Conservation (phyloP, 2,329 filamentous ascomycete species). For the Purpureocillium lavendulum region DNA sequence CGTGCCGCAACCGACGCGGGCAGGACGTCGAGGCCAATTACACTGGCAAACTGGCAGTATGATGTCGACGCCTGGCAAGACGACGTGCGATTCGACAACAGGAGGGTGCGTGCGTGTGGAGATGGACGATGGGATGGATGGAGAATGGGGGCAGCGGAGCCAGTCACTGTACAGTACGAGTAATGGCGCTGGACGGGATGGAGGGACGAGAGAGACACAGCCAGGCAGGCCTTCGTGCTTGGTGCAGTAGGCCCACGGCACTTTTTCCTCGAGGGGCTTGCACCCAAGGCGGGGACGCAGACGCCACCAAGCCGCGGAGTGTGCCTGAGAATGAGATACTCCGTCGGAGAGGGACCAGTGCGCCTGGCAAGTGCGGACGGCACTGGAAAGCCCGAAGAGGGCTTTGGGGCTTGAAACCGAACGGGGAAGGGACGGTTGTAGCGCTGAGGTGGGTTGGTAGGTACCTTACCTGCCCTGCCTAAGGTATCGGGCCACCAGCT, state of each 20-base stretch:
- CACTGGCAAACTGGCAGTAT: no score
- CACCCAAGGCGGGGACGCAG: neutral
- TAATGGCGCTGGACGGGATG: neutral
- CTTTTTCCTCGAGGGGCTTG: conserved; percentile 17
- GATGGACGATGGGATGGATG: neutral
- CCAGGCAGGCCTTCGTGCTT: no score
- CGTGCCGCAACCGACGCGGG: no score
- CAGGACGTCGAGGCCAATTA: no score
- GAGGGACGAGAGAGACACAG: no score
- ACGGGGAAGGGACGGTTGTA: no score
- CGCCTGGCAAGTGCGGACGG: neutral
- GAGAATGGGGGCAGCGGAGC: neutral
- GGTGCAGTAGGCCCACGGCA: conserved; percentile 20
- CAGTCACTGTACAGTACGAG: conserved; percentile 1
- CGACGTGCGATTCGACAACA: no score
- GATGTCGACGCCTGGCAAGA: no score
- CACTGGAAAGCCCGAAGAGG: neutral
- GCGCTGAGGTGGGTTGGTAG: no score
- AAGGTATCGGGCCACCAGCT: no score
- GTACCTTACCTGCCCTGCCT: no score
- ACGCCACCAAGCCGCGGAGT: neutral
- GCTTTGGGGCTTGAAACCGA: no score
- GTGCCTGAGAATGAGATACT: neutral
- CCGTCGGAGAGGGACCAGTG: neutral
- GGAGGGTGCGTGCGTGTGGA: neutral